Evolutionary conservation across 2,329 filamentous ascomycete genomes (phyloP).

Genomic region (Cladophialophora bantiana): DNA sequence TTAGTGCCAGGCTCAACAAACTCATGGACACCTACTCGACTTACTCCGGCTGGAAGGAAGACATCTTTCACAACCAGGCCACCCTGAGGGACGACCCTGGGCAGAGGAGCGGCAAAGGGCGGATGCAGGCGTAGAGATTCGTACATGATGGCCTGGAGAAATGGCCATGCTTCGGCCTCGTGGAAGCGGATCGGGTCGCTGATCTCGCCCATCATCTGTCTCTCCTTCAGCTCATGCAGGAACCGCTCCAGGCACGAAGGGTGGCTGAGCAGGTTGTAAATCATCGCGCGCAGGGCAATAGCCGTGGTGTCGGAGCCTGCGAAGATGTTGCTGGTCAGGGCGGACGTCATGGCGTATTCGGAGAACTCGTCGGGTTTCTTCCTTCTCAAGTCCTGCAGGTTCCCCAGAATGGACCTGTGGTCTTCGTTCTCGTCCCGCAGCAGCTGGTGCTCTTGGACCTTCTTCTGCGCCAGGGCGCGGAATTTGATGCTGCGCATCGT

Average conservation of each 20-base stretch:
- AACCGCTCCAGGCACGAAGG: slow-evolving; percentile 17
- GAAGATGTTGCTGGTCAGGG: slow-evolving; percentile 47
- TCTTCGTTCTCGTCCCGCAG: not conserved
- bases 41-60: slow-evolving; percentile 15
- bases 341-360: slow-evolving; percentile 6
- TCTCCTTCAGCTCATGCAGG: slow-evolving; percentile 19
- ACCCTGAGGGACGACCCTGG: slow-evolving; percentile 36
- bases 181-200: slow-evolving; percentile 18
- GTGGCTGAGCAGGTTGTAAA: slow-evolving; percentile 57
- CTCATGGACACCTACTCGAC: not conserved
- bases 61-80: slow-evolving; percentile 25
- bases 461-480: not conserved
- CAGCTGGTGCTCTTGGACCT: slow-evolving; percentile 1
- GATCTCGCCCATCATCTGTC: slow-evolving; percentile 15
- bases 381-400: not conserved
- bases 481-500: slow-evolving; percentile 1
- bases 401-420: not conserved
- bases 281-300: slow-evolving; percentile 17
- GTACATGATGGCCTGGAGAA: slow-evolving; percentile 28
- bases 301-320: slow-evolving; percentile 58
- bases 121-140: slow-evolving; percentile 34
- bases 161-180: slow-evolving; percentile 23
- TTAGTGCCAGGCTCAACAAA: no score
- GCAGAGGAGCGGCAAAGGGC: slow-evolving; percentile 36
- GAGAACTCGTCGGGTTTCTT: slow-evolving; percentile 7